A percentile compares a stretch with the other conserved stretches of the same genome.
These are phyloP conservation scores for Phytophthora cryptogea DNA, from an alignment of 352 stramenopile species.

Conservation along the genomic window DNA sequence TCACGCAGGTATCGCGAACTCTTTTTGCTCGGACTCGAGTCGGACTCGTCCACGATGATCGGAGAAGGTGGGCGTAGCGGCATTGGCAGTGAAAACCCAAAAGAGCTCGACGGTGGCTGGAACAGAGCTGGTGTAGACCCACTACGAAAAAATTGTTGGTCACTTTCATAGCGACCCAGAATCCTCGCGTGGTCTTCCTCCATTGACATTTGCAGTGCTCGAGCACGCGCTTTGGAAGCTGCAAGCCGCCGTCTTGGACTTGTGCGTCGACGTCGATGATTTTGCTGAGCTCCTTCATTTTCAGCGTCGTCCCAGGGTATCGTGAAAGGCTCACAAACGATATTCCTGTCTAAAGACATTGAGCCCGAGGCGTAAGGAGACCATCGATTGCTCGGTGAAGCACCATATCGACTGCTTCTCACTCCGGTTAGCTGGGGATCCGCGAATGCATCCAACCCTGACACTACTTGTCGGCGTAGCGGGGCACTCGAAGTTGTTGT, in stretches of 20 bases:
- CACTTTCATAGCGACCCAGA: not conserved
- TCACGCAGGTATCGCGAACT: constrained; percentile 49
- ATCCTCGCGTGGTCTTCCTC: not conserved
- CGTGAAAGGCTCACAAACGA: not conserved
- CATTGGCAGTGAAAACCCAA: constrained; percentile 1
- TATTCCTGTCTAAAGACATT: not conserved
- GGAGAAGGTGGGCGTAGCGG: not conserved
- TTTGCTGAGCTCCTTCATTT: constrained; percentile 1
- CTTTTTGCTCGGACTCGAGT: constrained; percentile 28
- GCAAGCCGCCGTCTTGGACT: constrained; percentile 30
- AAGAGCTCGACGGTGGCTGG: not conserved
- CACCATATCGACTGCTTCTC: constrained; percentile 4
- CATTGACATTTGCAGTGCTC: constrained; percentile 9
- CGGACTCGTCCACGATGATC: not conserved
- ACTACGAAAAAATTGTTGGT: not conserved
- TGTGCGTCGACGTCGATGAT: constrained; percentile 17
- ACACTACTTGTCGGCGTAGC: not conserved
- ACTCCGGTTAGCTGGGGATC: constrained; percentile 1
- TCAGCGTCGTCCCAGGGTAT: constrained; percentile 10
- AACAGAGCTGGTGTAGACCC: constrained; percentile 3
- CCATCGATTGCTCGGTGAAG: constrained; percentile 15
- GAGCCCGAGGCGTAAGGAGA: constrained; percentile 14
- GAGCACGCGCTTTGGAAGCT: constrained; percentile 22
- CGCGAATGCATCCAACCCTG: constrained; percentile 14
- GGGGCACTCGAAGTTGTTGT: not conserved